Conservation (phyloP, 1,284 basidiomycete genomes). For the Hymenochaete sp. region DNA sequence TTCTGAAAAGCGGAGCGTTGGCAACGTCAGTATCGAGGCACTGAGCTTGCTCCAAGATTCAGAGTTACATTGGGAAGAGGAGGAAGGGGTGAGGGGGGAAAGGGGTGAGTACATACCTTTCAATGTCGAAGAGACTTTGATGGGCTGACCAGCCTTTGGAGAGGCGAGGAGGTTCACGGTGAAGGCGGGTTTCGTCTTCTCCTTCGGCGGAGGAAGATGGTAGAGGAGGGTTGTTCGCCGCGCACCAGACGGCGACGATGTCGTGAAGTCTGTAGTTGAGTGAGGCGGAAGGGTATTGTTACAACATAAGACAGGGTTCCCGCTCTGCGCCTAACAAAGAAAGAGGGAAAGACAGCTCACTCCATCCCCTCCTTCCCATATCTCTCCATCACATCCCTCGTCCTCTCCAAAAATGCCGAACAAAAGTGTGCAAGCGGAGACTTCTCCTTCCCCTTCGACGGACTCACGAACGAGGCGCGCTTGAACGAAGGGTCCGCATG, state of each 20-base stretch:
- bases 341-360: slow-evolving; percentile 13
- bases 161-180: slow-evolving; percentile 25
- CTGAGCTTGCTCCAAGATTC: background rate
- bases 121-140: slow-evolving; percentile 55
- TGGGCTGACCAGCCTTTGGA: slow-evolving; percentile 44
- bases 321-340: background rate
- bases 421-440: slow-evolving; percentile 64
- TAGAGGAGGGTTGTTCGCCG: slow-evolving; percentile 55
- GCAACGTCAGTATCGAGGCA: background rate
- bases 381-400: slow-evolving; percentile 60
- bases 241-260: slow-evolving; percentile 74
- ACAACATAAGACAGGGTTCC: too few species aligned
- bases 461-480: background rate
- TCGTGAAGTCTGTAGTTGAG: slow-evolving; percentile 50
- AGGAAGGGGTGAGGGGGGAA: background rate
- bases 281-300: background rate
- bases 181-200: slow-evolving; percentile 18
- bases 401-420: slow-evolving; percentile 67
- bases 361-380: slow-evolving; percentile 80
- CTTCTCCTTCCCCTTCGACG: slow-evolving; percentile 27
- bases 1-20: slow-evolving; percentile 23
- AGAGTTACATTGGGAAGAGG: background rate
- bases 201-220: slow-evolving; percentile 11
- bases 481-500: slow-evolving; percentile 47
- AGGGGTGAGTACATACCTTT: slow-evolving; percentile 41